Evolutionary conservation across 306 rosid genomes (phyloP).

Genomic region (Acmispon strigosus): DNA sequence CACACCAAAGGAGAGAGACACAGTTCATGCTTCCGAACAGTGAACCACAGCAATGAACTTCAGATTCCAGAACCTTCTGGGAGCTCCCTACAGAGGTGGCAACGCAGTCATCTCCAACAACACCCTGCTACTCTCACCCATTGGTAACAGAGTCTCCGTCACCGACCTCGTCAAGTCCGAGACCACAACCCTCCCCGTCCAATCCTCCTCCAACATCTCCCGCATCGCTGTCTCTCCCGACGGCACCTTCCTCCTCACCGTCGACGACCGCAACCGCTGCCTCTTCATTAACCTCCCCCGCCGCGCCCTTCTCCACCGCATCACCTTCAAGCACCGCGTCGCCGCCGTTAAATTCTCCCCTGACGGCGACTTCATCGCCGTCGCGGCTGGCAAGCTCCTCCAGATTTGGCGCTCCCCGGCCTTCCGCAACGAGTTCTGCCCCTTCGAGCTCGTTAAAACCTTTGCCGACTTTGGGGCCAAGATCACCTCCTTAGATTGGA

Average conservation of each 20-base stretch:
- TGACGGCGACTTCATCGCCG: conserved; percentile 54
- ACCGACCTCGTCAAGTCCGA: conserved; percentile 76
- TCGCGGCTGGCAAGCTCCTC: conserved; percentile 66
- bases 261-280: conserved; percentile 74
- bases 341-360: conserved; percentile 60
- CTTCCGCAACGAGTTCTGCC: conserved; percentile 52
- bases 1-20: not conserved
- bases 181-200: conserved; percentile 62
- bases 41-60: conserved; percentile 48
- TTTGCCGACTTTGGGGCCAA: conserved; percentile 61
- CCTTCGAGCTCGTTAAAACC: conserved; percentile 64
- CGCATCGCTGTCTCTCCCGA: conserved; percentile 80
- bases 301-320: conserved; percentile 76
- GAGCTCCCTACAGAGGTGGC: conserved; percentile 97
- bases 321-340: conserved; percentile 63
- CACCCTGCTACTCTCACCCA: conserved; percentile 69
- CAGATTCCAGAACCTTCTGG: conserved; percentile 83
- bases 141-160: conserved; percentile 73
- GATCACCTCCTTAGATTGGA: conserved; percentile 67
- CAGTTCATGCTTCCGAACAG: not conserved
- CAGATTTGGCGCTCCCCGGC: conserved; percentile 92
- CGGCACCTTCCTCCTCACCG: conserved; percentile 64
- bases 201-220: conserved; percentile 68
- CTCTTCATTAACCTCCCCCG: conserved; percentile 82
- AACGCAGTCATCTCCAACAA: conserved; percentile 56